phyloP scores from a whole-genome alignment of 2,329 filamentous ascomycete species.

The Diaporthe destruens region DNA sequence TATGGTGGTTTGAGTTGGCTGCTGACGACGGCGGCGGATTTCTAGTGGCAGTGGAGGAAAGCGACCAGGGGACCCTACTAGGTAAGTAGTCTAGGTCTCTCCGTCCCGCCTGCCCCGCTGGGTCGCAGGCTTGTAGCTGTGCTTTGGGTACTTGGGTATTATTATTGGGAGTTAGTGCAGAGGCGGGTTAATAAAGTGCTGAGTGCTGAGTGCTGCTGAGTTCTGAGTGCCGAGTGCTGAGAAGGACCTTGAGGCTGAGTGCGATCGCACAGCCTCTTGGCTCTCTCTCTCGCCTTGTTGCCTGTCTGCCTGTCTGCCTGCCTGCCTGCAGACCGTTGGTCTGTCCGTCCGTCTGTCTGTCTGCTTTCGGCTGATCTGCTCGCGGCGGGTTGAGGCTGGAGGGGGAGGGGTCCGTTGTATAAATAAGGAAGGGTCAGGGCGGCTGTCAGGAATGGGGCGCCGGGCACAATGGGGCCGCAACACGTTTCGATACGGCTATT shows the following conservation, averaged over 20 bases:
- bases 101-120: conserved; percentile 24
- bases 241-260: not conserved
- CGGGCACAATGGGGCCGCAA: conserved; percentile 27
- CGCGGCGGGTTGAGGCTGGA: conserved; percentile 6
- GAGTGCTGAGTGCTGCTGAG: not conserved
- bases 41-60: conserved; percentile 21
- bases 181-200: not conserved
- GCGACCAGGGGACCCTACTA: conserved; percentile 20
- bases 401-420: not conserved
- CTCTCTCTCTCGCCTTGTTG: not conserved
- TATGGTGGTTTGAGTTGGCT: not conserved
- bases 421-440: conserved; percentile 14
- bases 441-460: conserved; percentile 16
- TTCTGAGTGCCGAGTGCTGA: no score
- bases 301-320: conserved; percentile 8
- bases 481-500: conserved; percentile 32
- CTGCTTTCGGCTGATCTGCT: not conserved
- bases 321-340: not conserved
- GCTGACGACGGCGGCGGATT: conserved; percentile 21
- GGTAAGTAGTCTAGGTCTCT: conserved; percentile 5
- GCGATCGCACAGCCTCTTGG: not conserved
- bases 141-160: no score
- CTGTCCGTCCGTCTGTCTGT: not conserved
- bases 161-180: not conserved
- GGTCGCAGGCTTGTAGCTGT: conserved; percentile 24